phyloP scores from a whole-genome alignment of 371 early-diverging fungal genomes.

The Lichtheimia ramosa region DNA sequence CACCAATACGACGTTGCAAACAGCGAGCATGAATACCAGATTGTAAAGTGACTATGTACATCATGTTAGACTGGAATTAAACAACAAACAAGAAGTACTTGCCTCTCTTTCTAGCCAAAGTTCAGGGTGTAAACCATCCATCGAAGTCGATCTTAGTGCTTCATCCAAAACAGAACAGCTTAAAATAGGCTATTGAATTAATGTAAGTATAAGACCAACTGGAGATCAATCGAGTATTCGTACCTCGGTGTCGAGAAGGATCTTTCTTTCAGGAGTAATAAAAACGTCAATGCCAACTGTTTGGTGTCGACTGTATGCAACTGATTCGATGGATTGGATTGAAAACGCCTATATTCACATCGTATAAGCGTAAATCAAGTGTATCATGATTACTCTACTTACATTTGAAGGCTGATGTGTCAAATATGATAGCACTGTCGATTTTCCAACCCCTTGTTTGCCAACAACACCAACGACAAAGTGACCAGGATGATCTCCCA shows the following conservation, averaged over 20 bases:
- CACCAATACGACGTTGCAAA: constrained; percentile 70
- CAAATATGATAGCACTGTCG: constrained; percentile 66
- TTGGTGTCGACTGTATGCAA: constrained; percentile 44
- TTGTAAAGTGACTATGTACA: constrained; percentile 41
- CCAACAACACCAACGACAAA: constrained; percentile 77
- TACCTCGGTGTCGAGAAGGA: constrained; percentile 71
- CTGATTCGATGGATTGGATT: constrained; percentile 1
- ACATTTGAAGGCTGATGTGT: constrained; percentile 37
- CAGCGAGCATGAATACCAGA: constrained; percentile 59
- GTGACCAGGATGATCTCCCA: constrained; percentile 75
- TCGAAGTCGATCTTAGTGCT: constrained; percentile 36
- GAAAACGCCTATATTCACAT: constrained; percentile 1
- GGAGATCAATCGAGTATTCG: not conserved
- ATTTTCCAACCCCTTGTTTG: constrained; percentile 72
- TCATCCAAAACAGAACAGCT: constrained; percentile 58
- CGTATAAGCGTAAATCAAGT: not conserved
- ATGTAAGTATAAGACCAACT: not conserved
- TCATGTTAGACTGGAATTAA: not conserved
- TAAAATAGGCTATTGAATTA: constrained; percentile 47
- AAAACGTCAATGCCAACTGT: constrained; percentile 74
- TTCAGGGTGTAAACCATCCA: constrained; percentile 52
- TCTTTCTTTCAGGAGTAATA: constrained; percentile 67
- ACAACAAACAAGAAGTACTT: not conserved
- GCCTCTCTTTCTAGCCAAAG: constrained; percentile 61
- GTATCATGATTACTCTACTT: not conserved